These are phyloP conservation scores for Trichocomaceae sp. DNA, from an alignment of 2,329 filamentous ascomycete species.

Conservation along the genomic window DNA sequence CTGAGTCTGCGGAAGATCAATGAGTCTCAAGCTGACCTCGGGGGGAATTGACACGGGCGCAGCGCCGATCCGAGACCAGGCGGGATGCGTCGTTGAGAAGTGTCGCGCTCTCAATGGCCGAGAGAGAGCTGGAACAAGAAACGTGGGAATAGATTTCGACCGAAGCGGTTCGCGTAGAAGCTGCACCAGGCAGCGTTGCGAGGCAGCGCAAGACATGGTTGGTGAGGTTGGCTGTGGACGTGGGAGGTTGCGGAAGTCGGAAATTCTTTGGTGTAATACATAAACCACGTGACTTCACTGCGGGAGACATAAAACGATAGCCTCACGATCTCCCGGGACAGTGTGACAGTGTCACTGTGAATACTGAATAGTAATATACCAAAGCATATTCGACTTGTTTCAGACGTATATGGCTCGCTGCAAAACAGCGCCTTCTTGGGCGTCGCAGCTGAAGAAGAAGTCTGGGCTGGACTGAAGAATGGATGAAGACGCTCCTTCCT, in stretches of 20 bases:
- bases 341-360: no score
- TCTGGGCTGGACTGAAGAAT: not conserved
- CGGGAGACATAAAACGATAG: not conserved
- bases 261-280: constrained; percentile 29
- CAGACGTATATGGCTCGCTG: no score
- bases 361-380: no score
- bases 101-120: constrained; percentile 38
- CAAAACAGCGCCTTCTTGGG: no score
- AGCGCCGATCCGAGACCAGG: constrained; percentile 76
- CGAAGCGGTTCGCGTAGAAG: constrained; percentile 44
- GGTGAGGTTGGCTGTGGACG: constrained; percentile 22
- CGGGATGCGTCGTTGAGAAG: constrained; percentile 66
- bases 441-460: not conserved
- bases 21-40: constrained; percentile 65
- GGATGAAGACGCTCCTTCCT: not conserved
- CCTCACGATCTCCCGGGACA: no score
- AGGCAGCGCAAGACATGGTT: constrained; percentile 48
- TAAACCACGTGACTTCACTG: constrained; percentile 5
- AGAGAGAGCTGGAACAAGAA: constrained; percentile 66
- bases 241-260: constrained; percentile 18
- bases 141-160: constrained; percentile 57
- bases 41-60: constrained; percentile 74
- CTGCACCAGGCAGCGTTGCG: constrained; percentile 55
- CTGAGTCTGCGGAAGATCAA: constrained; percentile 57
- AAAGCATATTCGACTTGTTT: no score